Conservation (phyloP, 345 rosid genomes). For the Garcia nutans region DNA sequence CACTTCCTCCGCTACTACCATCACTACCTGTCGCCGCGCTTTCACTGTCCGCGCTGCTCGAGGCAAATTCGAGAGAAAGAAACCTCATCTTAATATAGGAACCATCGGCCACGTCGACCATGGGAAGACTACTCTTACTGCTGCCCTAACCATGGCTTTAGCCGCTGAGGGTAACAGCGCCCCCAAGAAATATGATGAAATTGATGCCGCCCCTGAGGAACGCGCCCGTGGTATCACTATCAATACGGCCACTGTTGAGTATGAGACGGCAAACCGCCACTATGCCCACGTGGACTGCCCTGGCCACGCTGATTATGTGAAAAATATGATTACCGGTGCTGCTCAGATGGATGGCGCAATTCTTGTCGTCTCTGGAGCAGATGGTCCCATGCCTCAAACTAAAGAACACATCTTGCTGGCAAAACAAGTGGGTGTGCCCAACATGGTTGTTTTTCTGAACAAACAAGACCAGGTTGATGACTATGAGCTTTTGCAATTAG, state of each 20-base stretch:
- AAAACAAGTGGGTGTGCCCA: constrained; percentile 88
- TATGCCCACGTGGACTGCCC: constrained; percentile 94
- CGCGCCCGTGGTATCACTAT: constrained; percentile 92
- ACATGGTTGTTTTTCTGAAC: constrained; percentile 82
- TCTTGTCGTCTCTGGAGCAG: constrained; percentile 78
- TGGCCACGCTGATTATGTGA: constrained; percentile 90
- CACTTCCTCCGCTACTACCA: constrained; percentile 19
- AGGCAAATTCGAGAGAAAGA: constrained; percentile 93
- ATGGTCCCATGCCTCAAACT: constrained; percentile 95
- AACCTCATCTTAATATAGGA: constrained; percentile 88
- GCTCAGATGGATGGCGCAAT: constrained; percentile 97
- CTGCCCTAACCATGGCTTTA: constrained; percentile 89
- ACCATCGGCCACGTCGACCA: constrained; percentile 98
- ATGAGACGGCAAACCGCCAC: constrained; percentile 84
- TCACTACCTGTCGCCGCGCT: constrained; percentile 35
- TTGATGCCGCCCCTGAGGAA: constrained; percentile 94
- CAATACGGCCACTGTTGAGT: constrained; percentile 91
- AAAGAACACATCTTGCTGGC: constrained; percentile 85
- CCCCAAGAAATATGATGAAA: constrained; percentile 84
- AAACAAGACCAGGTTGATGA: constrained; percentile 95
- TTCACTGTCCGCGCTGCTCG: constrained; percentile 77
- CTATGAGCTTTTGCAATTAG: constrained; percentile 80
- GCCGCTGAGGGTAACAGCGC: constrained; percentile 67
- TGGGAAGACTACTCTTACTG: constrained; percentile 88
- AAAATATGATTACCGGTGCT: constrained; percentile 88